Base-by-base conservation (phyloP, 352 stramenopile species). In the Phytophthora idaei region DNA sequence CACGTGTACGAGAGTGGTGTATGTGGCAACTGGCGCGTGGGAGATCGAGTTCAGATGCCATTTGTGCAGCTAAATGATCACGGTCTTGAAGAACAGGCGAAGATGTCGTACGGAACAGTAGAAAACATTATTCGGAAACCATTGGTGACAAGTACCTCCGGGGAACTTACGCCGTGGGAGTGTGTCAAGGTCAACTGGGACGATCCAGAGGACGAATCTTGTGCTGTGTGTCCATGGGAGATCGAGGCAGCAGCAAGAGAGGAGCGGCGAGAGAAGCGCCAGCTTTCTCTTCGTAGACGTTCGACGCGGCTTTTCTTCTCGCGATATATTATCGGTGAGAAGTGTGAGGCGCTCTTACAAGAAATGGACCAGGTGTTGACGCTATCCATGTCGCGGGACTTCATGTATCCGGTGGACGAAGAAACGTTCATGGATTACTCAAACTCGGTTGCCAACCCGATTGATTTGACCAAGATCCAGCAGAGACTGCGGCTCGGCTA, bases 381-480 rank as follows among this genome's bases (percentile, higher is more conserved):
- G 12, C 60, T 94, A 21, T 85, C 76, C 12, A 88, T 93, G 51
- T 82, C 88, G 3, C 80, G 77, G 9, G 88, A 93, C 55, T 97
- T 97, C 39, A 79, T 93, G 11, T 77, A 92, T 45, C 87, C 90
- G 1, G 90, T 97, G 5, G 75, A 86, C 44, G 80, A 82, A 66
- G 79, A 80, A 31, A 74, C 69, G 21, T 95, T 93, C 31, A 68
- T 87, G 14, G 87, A 95, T 56, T 97, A 97, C 52, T 66, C 88
- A 47, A 85, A 90, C 14, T 92, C 85, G 25, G 71, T 97, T 27
- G 84, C 88, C 2, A 95, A 96, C 55, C 85, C 88, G 2, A 90
- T 97, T 37, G 89, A 97, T 62, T 65, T 97, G 32, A 89, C 73
- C 5, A 88, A 90, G 65, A 93, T 97, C 41, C 78, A 83, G 11